Evolutionary conservation across 2,329 filamentous ascomycete genomes (phyloP), one percentile per base, ranked within the genome.

Genomic region (Fusarium xylarioides): DNA sequence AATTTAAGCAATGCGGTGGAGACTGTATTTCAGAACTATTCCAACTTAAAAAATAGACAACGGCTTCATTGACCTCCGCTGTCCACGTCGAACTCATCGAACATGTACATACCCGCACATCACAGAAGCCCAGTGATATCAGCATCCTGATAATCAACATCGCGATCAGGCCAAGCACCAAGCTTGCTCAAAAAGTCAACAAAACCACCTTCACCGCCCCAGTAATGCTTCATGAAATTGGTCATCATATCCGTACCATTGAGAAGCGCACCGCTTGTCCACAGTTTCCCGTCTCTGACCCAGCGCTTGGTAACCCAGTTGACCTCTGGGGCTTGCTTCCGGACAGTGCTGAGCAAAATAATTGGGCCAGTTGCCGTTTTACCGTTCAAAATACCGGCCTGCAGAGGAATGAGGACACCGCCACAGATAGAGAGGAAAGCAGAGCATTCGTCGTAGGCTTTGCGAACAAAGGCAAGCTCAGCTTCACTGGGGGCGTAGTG

Each of bases 361-460:
- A 78, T 80, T 4, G 83, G 83, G 3, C 73, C 82, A 0, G 84
- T 84, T 4, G 74, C 80, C 0, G 80, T 84, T 74, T 83, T 83
- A 11, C 79, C 82, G 4, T 78, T 55, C 9, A 85, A 70, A 4
- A 85, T 32, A 1, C 83, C 83, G 1, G 83, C 81, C 34, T 77
- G 63, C 4, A 81, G 71, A 7, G 80, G 79, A 11, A 77, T 66
- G 21, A 77, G 23, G 32, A 83, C 61, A 58, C 83, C 83, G 16
- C 78, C 82, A 63, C 84, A 85, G 66, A 85, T 79, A 55, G 77
- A 77, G 19, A 85, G 63, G 72, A 84, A 84, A 5, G 82, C 83
- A 14, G 79, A 49, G 74, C 80, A 83, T 12, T 78, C 66, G 1
- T 78, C 75, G 71, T 79, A 81, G 14, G 74, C 63, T 65, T 83